Conservation (phyloP, 1,284 basidiomycete genomes). For the Cerrena zonata region DNA sequence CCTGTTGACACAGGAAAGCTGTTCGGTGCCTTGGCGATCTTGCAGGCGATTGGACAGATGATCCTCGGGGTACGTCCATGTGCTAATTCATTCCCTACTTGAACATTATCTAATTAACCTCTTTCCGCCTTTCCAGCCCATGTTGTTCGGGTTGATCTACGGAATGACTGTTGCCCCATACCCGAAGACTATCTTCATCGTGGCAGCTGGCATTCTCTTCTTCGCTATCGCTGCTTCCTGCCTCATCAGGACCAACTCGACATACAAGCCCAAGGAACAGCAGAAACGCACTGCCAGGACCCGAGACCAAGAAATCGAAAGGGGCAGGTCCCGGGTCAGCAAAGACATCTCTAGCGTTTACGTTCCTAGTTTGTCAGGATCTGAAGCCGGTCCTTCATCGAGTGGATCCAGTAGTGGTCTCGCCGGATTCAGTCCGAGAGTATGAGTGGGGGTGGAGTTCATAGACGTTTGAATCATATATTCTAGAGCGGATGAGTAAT, state of each 20-base stretch:
- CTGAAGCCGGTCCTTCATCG: background rate
- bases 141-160: slow-evolving; percentile 67
- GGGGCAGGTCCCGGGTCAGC: slow-evolving; percentile 31
- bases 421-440: background rate
- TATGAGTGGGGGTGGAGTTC: no score
- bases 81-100: slow-evolving; percentile 7
- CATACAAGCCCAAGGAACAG: slow-evolving; percentile 14
- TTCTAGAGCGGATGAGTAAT: no score
- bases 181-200: slow-evolving; percentile 62
- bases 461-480: no score
- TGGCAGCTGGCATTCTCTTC: slow-evolving; percentile 46
- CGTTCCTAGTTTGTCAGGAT: background rate
- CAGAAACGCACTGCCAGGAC: background rate
- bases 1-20: slow-evolving; percentile 42
- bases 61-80: slow-evolving; percentile 56
- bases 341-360: slow-evolving; percentile 21
- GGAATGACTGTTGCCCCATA: slow-evolving; percentile 57
- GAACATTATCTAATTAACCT: background rate
- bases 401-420: background rate
- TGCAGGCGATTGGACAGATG: slow-evolving; percentile 61
- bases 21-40: slow-evolving; percentile 62
- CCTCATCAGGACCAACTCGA: slow-evolving; percentile 43
- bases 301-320: slow-evolving; percentile 23
- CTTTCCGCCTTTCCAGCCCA: slow-evolving; percentile 38
- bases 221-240: slow-evolving; percentile 42